phyloP scores from a whole-genome alignment of 2,329 filamentous ascomycete genomes.

The Fusarium tupiense region DNA sequence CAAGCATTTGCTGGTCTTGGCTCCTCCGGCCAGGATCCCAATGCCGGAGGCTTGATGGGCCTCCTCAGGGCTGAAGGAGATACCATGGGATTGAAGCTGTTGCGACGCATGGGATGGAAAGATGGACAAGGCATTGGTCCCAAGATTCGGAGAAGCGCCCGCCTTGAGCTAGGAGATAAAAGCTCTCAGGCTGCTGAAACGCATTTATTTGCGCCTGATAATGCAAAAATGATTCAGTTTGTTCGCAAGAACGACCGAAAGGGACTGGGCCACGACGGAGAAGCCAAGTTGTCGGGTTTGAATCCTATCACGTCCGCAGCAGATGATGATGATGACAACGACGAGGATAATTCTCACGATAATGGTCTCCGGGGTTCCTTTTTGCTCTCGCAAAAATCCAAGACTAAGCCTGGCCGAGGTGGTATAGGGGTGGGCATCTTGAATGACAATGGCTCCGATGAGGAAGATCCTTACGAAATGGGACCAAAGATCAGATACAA shows the following conservation, averaged over 20 bases:
- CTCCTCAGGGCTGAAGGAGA: constrained; percentile 79
- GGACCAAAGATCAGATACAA: constrained; percentile 92
- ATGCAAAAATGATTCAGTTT: constrained; percentile 75
- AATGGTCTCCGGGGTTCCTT: constrained; percentile 16
- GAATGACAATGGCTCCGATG: constrained; percentile 93
- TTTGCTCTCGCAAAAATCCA: constrained; percentile 56
- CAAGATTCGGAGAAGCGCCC: constrained; percentile 79
- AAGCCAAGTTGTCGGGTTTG: constrained; percentile 60
- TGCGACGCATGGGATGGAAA: constrained; percentile 95
- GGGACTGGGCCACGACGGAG: constrained; percentile 74
- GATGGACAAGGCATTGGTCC: constrained; percentile 93
- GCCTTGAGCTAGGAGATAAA: constrained; percentile 62
- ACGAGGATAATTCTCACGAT: constrained; percentile 52
- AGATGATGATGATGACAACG: constrained; percentile 50
- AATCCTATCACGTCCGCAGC: constrained; percentile 35
- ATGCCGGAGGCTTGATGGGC: constrained; percentile 69
- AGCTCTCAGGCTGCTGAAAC: constrained; percentile 55
- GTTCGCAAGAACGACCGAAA: constrained; percentile 73
- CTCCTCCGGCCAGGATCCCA: constrained; percentile 66
- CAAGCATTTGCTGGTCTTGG: constrained; percentile 81
- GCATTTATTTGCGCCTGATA: constrained; percentile 87
- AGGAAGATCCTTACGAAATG: constrained; percentile 93
- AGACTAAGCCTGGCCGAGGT: constrained; percentile 61
- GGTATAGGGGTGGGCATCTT: constrained; percentile 89
- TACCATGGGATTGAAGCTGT: constrained; percentile 85